Base-by-base conservation (phyloP, 2,329 filamentous ascomycete genomes). In the Dothideomycetidae sp. region DNA sequence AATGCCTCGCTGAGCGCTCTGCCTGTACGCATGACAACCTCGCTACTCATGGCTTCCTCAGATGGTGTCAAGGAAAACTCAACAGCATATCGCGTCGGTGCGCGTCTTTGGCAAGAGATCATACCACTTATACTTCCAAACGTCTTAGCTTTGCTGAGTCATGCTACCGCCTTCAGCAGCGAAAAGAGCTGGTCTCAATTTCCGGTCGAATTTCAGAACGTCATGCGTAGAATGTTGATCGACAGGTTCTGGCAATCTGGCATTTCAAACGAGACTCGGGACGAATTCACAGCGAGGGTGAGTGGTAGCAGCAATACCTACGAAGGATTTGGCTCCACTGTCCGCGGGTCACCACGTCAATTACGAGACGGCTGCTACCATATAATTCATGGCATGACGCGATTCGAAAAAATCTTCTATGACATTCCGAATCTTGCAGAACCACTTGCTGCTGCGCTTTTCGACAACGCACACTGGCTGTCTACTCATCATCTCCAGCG, bases 191-290 rank as follows among this genome's bases (percentile, higher is more conserved):
- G 90, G 88, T 66, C 70, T 7, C 72, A 77, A 19, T 61, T 93
- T 11, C 78, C 85, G 1, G 56, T 65, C 9, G 83, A 92, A 29
- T 78, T 92, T 66, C 77, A 77, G 41, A 63, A 70, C 4, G 74
- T 93, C 36, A 81, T 96, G 28, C 72, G 75, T 30, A 73, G 82
- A 14, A 84, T 96, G 13, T 63, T 98, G 14, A 93, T 85, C 10
- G 90, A 98, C 58, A 73, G 90, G 15, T 98, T 98, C 56, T 98
- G 90, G 90, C 90, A 98, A 64, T 84, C 86, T 5, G 90, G 90
- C 7, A 98, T 98, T 35, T 96, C 90, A 0, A 81, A 79, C 44
- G 90, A 93, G 16, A 96, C 83, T 49, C 85, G 90, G 55, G 90
- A 96, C 44, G 88, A 96, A 41, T 98, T 98, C 55, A 96, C 94